phyloP scores from a whole-genome alignment of 139 green algal genomes.

The Auxenochlorella pyrenoidosa region DNA sequence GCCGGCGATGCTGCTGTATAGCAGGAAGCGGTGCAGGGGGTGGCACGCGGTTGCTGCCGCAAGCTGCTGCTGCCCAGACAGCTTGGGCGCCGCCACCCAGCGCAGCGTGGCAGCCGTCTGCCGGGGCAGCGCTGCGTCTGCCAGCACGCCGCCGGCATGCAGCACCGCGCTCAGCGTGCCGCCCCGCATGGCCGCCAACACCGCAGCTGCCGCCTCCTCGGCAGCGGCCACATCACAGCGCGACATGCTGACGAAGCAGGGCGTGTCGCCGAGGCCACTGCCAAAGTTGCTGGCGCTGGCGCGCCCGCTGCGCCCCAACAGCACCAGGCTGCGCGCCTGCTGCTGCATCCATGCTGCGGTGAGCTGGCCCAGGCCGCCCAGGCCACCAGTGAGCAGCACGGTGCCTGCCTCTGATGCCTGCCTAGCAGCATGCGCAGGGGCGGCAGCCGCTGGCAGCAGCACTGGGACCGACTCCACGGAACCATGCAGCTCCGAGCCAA shows the following conservation, averaged over 20 bases:
- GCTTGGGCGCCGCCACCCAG: constrained; percentile 60
- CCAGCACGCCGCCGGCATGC: constrained; percentile 79
- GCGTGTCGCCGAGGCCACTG: no score
- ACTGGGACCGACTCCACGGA: background rate
- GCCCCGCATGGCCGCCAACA: background rate
- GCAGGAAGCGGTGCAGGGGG: constrained; percentile 58
- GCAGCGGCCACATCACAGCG: background rate
- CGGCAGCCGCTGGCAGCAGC: background rate
- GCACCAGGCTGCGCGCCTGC: constrained; percentile 25
- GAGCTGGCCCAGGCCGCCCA: constrained; percentile 60
- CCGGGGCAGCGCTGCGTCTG: constrained; percentile 68
- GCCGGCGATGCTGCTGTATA: constrained; percentile 82
- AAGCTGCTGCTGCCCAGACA: background rate
- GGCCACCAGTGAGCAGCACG: constrained; percentile 57
- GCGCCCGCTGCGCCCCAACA: constrained; percentile 22
- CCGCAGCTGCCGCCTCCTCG: background rate
- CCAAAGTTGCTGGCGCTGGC: background rate
- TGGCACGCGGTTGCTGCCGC: constrained; percentile 16
- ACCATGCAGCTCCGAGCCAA: background rate
- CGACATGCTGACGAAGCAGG: constrained; percentile 18
- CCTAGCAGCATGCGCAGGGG: no score
- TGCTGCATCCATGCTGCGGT: constrained; percentile 73
- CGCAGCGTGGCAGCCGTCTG: constrained; percentile 56
- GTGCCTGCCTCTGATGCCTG: background rate
- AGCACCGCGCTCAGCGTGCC: constrained; percentile 32